Percentiles rank a stretch among this genome's conserved stretches.
phyloP scores from a whole-genome alignment of 1,139 yeast species.

The Insectozyma bohioensis region DNA sequence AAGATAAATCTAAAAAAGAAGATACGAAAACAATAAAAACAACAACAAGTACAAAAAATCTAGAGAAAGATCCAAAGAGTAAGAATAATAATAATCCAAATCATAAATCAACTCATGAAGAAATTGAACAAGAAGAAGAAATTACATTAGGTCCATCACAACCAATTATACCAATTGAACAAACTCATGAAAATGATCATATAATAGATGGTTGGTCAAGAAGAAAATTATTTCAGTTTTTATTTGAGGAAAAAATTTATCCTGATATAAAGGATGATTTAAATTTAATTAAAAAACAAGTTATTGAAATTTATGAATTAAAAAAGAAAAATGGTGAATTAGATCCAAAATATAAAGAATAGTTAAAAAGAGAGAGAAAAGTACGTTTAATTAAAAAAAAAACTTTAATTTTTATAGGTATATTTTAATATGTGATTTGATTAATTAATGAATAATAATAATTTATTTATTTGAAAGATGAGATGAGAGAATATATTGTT shows the following conservation, averaged over 20 bases:
- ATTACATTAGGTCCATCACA: slow-evolving; percentile 6
- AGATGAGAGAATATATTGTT: too few relatives aligned
- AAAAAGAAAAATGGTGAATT: slow-evolving; percentile 5
- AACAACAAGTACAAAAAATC: not conserved
- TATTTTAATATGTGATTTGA: too few relatives aligned
- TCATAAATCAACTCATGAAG: slow-evolving; percentile 5
- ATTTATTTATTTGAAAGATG: too few relatives aligned
- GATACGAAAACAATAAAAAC: slow-evolving; percentile 1
- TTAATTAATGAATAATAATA: too few relatives aligned
- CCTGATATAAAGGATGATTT: slow-evolving; percentile 21
- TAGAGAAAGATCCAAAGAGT: not conserved
- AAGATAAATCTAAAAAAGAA: not conserved
- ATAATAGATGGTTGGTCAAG: slow-evolving; percentile 19
- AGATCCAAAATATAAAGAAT: slow-evolving; percentile 3
- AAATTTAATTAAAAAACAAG: slow-evolving; percentile 15
- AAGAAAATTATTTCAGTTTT: slow-evolving; percentile 19
- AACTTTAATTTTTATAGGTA: too few relatives aligned
- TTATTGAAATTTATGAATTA: slow-evolving; percentile 14
- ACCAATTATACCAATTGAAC: slow-evolving; percentile 7
- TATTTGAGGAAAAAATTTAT: slow-evolving; percentile 18
- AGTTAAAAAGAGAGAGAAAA: too few relatives aligned
- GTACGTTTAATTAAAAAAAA: too few relatives aligned
- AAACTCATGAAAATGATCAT: slow-evolving; percentile 7
- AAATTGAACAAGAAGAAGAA: slow-evolving; percentile 8
- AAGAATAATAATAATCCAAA: not conserved